Base-by-base conservation (phyloP, 805 yeast species). In the Diddensiella santjacobensis region DNA sequence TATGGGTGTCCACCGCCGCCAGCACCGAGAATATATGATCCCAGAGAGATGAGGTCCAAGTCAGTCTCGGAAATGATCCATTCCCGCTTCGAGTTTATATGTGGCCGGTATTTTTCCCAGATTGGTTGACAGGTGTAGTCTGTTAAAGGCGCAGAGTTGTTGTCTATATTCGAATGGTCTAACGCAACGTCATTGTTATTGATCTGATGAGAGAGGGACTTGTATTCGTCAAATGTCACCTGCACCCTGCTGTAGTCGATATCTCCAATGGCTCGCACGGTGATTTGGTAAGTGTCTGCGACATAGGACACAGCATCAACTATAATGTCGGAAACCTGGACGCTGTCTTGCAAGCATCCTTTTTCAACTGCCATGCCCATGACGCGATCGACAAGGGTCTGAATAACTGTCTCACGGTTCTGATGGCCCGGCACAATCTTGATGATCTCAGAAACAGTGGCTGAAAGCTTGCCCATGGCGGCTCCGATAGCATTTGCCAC, bases 1-100 rank as follows among this genome's bases (percentile, higher is more conserved):
- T 73, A 71, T 19, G 79, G 78, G 44, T 67, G 67, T 35, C 79
- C 79, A 24, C 79, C 79, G 11, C 79, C 79, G 2, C 79, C 79
- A 58, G 75, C 71, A 4, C 79, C 79, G 3, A 75, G 64, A 45
- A 74, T 71, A 53, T 74, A 74, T 22, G 71, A 59, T n/a, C 79
- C 80, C 43, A 71, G 66, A 29, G 69, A 57, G 10, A 74, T 51
- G 49, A 66, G 66, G 31, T 73, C 77, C 42, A 63, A 52, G 58
- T 74, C 79, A 2, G 58, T 59, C 50, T 66, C 75, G 2, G 70
- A 61, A 18, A 73, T 44, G 3, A 63, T 41, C 77, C 77, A 73
- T 59, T 64, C 68, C 6, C 48, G 44, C 11, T 63, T 51, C 5
- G 49, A 35, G 44, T 53, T 60, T 30, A 68, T 57, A 3, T 38